Conservation (phyloP, 352 stramenopile species). For the Pythium brachiatum region DNA sequence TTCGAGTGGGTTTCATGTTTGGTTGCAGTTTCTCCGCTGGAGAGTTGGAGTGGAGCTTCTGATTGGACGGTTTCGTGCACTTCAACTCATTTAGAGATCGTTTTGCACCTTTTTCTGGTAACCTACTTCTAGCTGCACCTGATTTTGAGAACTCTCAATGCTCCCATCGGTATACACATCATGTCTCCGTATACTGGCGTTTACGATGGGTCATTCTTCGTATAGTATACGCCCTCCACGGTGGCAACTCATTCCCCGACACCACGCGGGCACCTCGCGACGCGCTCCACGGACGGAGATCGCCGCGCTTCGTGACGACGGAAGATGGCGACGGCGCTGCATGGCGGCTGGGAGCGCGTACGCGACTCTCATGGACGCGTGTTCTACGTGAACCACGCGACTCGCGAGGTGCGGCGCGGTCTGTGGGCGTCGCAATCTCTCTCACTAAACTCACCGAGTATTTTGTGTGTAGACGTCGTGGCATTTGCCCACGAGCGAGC, state of each 20-base stretch:
- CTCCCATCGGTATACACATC: too few relatives aligned
- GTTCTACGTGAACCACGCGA: constrained; percentile 86
- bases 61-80: not conserved
- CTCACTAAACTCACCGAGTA: not conserved
- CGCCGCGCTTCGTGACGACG: not conserved
- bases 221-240: too few relatives aligned
- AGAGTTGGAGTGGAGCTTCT: not conserved
- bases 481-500: constrained; percentile 63
- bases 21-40: not conserved
- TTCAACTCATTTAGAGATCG: not conserved
- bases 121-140: too few relatives aligned
- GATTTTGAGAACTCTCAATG: too few relatives aligned
- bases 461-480: constrained; percentile 60
- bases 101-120: too few relatives aligned
- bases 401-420: constrained; percentile 56
- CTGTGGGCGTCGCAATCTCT: not conserved
- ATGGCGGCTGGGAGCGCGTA: constrained; percentile 69
- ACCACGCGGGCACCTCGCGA: too few relatives aligned
- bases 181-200: too few relatives aligned
- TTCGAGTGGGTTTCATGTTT: not conserved
- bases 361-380: constrained; percentile 77
- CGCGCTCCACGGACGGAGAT: too few relatives aligned
- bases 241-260: too few relatives aligned
- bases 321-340: constrained; percentile 18
- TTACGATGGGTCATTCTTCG: too few relatives aligned